Base-by-base conservation (phyloP, 2,329 filamentous ascomycete genomes). In the Lanzia echinophila region DNA sequence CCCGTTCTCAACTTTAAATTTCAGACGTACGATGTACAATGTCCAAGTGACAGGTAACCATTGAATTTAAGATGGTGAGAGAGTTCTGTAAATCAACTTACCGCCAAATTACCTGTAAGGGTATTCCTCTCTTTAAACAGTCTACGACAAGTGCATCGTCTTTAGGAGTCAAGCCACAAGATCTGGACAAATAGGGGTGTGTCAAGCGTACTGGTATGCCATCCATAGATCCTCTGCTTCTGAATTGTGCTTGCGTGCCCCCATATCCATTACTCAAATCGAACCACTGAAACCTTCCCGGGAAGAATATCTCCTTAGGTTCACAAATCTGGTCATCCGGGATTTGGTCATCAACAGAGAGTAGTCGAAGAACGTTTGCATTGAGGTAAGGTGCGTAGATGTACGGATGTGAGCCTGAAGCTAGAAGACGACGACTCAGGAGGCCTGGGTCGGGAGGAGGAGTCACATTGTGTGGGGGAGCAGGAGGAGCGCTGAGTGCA, bases 331-430 rank as follows among this genome's bases (percentile, higher is more conserved):
- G 7, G 3, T 22, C 24, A 3, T 2, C 3, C 8, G 31, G 13
- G 15, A 36, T 6, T 31, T 53, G 50, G 13, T 47, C 42, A 17
- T 24, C 12, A 15, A 54, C 38, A 2, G 31, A 19, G 12, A 53
- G 20, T 22, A 47, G 53, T 33, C 45, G 19, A 12, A 22, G 43
- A 13, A 50, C 13, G 1, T 54, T 51, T 31, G 41, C 33, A 15
- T 39, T 43, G 15, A 58, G 33, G 12, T 50, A 47, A 2, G 53
- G 56, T 13, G 32, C 39, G 32, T 47, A 58, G 13, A 58, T 53
- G 28, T 53, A 50, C 1, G 56, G 50, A 43, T 47, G 42, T 20
- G 50, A 36, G 6, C 36, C 47, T 22, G 43, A 53, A 53, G 43
- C 28, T 32, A n/a, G 38, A 31, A 53, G 50, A 32, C 50, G 47